These are phyloP conservation scores for Tetrahymena borealis DNA, from an alignment of 73 alveolate genomes.

Conservation along the genomic window DNA sequence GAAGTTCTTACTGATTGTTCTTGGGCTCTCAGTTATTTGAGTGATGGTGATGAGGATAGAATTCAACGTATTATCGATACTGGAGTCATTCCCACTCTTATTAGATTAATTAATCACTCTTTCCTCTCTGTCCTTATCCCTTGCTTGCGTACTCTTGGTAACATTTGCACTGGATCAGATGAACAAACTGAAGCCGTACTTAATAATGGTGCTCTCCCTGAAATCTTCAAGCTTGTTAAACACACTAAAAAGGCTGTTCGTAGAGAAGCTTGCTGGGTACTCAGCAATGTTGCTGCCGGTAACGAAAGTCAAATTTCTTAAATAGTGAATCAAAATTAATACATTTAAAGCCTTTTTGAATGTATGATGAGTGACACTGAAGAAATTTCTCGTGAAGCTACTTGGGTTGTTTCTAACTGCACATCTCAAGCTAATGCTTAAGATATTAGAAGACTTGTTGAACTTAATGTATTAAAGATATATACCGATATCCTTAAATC, in stretches of 20 bases:
- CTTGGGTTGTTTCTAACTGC: constrained; percentile 88
- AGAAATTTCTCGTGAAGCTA: constrained; percentile 59
- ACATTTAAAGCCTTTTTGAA: constrained; percentile 51
- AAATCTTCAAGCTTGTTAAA: constrained; percentile 57
- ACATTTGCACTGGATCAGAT: constrained; percentile 88
- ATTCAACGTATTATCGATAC: constrained; percentile 75
- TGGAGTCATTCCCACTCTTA: constrained; percentile 63
- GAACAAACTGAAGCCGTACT: constrained; percentile 76
- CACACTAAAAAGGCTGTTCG: constrained; percentile 69
- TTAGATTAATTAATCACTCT: constrained; percentile 66
- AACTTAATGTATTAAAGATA: constrained; percentile 65
- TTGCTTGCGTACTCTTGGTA: constrained; percentile 88
- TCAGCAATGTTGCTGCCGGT: constrained; percentile 95
- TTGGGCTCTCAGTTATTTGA: constrained; percentile 90
- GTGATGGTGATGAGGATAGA: constrained; percentile 93
- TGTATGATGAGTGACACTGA: constrained; percentile 51
- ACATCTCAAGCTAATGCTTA: constrained; percentile 70
- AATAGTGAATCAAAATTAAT: constrained; percentile 53
- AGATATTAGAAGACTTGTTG: constrained; percentile 60
- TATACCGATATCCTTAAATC: constrained; percentile 38
- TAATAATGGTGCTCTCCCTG: constrained; percentile 67
- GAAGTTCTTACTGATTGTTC: constrained; percentile 93
- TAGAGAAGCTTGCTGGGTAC: constrained; percentile 93
- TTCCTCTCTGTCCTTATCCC: constrained; percentile 62
- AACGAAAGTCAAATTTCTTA: constrained; percentile 61